Evolutionary conservation across 495 filamentous ascomycete genomes (phyloP), one percentile per base, ranked within the genome.

Genomic region (Lasiosphaeria ovina): DNA sequence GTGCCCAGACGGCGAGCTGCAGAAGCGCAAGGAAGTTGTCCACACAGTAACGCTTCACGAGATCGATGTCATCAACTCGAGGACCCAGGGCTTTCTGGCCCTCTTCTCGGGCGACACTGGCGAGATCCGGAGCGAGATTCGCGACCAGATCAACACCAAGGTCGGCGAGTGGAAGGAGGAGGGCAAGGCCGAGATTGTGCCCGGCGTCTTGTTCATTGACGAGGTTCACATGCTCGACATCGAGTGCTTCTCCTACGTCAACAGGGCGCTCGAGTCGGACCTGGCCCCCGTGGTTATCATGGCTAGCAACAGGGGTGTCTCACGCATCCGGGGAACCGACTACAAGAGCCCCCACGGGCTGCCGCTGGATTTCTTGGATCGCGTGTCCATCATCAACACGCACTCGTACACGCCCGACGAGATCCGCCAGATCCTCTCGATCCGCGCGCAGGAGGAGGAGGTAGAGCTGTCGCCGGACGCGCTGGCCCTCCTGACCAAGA

Each of bases 191-290:
- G 92, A 94, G 77, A 97, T 99, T 24, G 93, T 98, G 3, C 94
- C 94, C 0, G 94, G 94, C 52, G 94, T 99, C 17, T 79, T 99
- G 9, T 99, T 99, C 79, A 96, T 99, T 66, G 94, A 99, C 67
- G 94, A 99, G 76, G 93, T 99, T 3, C 94, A 99, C 79, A 98
- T 98, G 94, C 88, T 99, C 17, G 94, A 99, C 72, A 96, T 97
- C 63, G 94, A 99, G 69, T 97, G 94, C 78, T 99, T 96, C 78
- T 93, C 91, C 48, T 99, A 92, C 80, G 88, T 99, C 80, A 99
- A 99, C 80, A 89, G 95, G 34, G 94, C 94, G 5, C 81, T 98
- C 31, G 94, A 99, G 72, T 89, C 88, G 31, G 92, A 97, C 63
- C 82, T 99, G 16, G 91, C 93, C 2, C 94, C 94, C 36, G 94